phyloP scores from a whole-genome alignment of 2,329 filamentous ascomycete species.

The Penicillium sp. region DNA sequence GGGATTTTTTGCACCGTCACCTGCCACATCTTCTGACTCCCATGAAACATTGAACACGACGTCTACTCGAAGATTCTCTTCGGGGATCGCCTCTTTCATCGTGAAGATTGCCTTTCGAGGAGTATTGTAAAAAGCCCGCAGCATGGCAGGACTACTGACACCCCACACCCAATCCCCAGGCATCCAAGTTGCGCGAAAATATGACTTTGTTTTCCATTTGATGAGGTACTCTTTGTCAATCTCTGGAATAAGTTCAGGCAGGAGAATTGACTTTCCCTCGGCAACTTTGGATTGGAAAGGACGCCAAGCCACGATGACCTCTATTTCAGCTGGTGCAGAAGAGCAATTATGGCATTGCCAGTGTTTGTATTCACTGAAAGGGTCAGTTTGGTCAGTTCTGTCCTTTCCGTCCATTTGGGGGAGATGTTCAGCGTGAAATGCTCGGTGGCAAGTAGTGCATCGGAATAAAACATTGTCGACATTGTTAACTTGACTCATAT shows the following conservation, averaged over 20 bases:
- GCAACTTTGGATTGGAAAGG: constrained; percentile 60
- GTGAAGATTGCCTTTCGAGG: constrained; percentile 67
- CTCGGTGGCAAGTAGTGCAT: constrained; percentile 72
- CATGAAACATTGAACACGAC: constrained; percentile 84
- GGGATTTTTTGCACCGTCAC: constrained; percentile 70
- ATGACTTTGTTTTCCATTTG: constrained; percentile 80
- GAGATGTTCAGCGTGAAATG: constrained; percentile 82
- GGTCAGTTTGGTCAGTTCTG: constrained; percentile 33
- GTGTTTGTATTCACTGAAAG: constrained; percentile 68
- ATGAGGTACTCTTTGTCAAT: constrained; percentile 89
- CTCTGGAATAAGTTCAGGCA: constrained; percentile 60
- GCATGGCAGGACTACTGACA: constrained; percentile 61
- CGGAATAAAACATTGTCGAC: constrained; percentile 75
- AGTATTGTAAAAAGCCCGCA: constrained; percentile 72
- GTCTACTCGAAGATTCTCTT: constrained; percentile 81
- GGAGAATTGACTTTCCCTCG: constrained; percentile 15
- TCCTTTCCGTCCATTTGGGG: constrained; percentile 44
- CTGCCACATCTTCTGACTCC: constrained; percentile 55
- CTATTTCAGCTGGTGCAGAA: constrained; percentile 65
- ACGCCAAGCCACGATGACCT: constrained; percentile 84
- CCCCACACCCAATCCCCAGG: constrained; percentile 87
- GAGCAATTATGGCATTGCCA: constrained; percentile 82
- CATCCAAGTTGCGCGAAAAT: constrained; percentile 82
- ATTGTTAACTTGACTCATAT: constrained; percentile 69
- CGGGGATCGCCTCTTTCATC: constrained; percentile 76